phyloP scores from a whole-genome alignment of 1,284 basidiomycete species.

The Exobasidium cylindrosporum region DNA sequence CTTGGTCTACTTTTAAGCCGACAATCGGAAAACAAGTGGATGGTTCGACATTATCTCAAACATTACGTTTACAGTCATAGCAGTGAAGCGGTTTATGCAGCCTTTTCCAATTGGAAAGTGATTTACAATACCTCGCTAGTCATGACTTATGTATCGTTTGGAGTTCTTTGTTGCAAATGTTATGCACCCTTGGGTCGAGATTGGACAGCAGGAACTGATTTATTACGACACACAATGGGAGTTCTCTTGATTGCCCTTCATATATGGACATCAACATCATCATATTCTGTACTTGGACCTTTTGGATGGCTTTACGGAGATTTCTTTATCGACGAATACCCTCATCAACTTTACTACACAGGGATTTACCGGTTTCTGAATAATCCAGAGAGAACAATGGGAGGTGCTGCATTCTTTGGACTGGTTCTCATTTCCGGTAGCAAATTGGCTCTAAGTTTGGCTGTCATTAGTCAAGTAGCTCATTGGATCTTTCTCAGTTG shows the following conservation, averaged over 20 bases:
- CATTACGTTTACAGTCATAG: slow-evolving; percentile 58
- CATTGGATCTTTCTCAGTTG: slow-evolving; percentile 57
- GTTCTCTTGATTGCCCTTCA: slow-evolving; percentile 76
- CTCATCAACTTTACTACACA: slow-evolving; percentile 85
- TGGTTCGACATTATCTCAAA: slow-evolving; percentile 90
- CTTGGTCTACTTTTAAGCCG: slow-evolving; percentile 77
- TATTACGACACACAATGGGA: slow-evolving; percentile 68
- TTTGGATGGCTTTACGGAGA: slow-evolving; percentile 60
- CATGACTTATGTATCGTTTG: slow-evolving; percentile 73
- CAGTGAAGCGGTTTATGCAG: slow-evolving; percentile 67
- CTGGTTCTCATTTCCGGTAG: slow-evolving; percentile 84
- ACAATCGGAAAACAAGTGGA: slow-evolving; percentile 80
- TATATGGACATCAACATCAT: slow-evolving; percentile 83
- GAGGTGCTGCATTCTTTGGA: slow-evolving; percentile 91
- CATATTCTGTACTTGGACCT: slow-evolving; percentile 82
- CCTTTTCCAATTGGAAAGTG: slow-evolving; percentile 90
- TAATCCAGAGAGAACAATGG: slow-evolving; percentile 85
- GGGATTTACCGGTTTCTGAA: slow-evolving; percentile 91
- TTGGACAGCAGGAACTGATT: slow-evolving; percentile 84
- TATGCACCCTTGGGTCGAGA: slow-evolving; percentile 55
- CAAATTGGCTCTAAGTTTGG: slow-evolving; percentile 78
- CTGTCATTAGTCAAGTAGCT: slow-evolving; percentile 72
- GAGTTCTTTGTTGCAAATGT: slow-evolving; percentile 38
- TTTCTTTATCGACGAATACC: slow-evolving; percentile 90
- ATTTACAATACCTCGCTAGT: slow-evolving; percentile 87